Conservation (phyloP, 2,329 filamentous ascomycete species). For the Fusarium denticulatum region DNA sequence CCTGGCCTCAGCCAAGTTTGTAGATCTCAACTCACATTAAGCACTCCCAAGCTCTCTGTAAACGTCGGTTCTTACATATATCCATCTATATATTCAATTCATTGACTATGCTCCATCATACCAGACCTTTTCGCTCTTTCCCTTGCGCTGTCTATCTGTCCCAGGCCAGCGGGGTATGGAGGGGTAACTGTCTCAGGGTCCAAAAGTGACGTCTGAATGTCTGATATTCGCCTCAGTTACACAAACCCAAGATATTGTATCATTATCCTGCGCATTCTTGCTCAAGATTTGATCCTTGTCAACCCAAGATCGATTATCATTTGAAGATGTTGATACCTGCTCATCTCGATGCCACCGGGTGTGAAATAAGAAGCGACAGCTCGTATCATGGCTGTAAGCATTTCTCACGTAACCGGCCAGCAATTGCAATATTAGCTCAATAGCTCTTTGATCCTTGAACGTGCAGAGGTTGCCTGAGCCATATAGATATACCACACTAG, state of each 20-base stretch:
- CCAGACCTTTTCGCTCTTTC: not conserved
- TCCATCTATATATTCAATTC: not conserved
- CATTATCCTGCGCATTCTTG: conserved; percentile 36
- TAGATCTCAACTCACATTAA: no score
- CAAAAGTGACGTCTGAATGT: conserved; percentile 24
- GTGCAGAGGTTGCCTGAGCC: not conserved
- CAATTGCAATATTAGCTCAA: not conserved
- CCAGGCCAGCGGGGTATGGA: conserved; percentile 26
- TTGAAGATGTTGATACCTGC: not conserved
- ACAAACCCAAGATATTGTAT: conserved; percentile 22
- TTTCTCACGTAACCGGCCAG: not conserved
- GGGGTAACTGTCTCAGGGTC: conserved; percentile 24
- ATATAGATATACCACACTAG: not conserved
- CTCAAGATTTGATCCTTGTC: conserved; percentile 19
- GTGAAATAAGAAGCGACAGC: not conserved
- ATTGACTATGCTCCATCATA: not conserved
- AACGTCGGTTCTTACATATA: not conserved
- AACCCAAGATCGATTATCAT: not conserved
- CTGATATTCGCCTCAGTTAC: conserved; percentile 8
- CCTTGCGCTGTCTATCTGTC: not conserved
- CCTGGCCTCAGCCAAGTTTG: not conserved
- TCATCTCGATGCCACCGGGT: not conserved
- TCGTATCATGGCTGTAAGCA: not conserved
- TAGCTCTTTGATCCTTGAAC: not conserved
- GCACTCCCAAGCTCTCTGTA: not conserved